Evolutionary conservation across 306 rosid genomes (phyloP), one percentile per base, ranked within the genome.

Genomic region (Trifolium subterraneum): DNA sequence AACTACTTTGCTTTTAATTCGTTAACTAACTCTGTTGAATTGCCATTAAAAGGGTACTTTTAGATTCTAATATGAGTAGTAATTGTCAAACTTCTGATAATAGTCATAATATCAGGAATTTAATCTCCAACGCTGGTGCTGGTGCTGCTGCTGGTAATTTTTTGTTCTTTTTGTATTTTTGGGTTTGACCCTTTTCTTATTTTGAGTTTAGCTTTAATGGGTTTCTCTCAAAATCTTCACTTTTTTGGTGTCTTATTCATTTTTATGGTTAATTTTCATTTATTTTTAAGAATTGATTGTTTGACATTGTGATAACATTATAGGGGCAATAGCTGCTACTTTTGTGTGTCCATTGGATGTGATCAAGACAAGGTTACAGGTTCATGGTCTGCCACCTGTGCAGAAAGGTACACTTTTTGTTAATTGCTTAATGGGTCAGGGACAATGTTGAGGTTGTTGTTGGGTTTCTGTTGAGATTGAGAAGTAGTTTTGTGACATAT

Each of bases 361-460:
- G 80, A 94, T 94, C 90, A 94, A 91, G 87, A 94, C 99, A 31
- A 90, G 99, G 83, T 77, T 94, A 55, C 99, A 94, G 83, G 99
- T 94, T 65, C 97, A 90, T 81, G 99, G 99, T 62, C 79, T 86
- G 82, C 97, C 96, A 36, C 64, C 88, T 72, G 84, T 81, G 18
- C 96, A 90, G 35, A 85, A 82, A 86, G 99, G 99, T 92, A 81
- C 36, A 56, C 20, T 42, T 70, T 8, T 65, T 38, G 15, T 70
- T 27, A 22, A 19, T 47, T 76, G 8, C 64, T 71, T 58, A 51
- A 36, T 50, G 15, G 23, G 58, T 55, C 50, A 20, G 45, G 23
- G 63, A 23, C 12, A 70, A 63, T 68, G 31, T 4, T 54, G 78
- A 7, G 31, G 22, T 71, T 66, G 47, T 23, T 75, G 50, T 63